These are phyloP conservation scores for Aspergillus carbonarius DNA, from an alignment of 2,329 filamentous ascomycete species.

Conservation along the genomic window DNA sequence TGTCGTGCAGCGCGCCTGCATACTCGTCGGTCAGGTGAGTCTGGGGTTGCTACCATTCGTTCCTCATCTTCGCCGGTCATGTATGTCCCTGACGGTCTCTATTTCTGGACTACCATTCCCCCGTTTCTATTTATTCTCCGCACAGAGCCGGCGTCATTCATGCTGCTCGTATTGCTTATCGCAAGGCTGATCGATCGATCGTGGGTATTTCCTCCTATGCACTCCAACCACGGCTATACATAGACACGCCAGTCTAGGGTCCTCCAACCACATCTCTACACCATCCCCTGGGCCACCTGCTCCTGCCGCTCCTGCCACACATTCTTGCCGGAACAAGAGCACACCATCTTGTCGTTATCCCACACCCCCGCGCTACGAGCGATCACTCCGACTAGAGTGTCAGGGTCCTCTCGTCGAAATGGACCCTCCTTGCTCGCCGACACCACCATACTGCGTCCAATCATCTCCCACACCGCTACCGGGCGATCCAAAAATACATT, in stretches of 20 bases:
- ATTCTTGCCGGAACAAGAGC: slow-evolving; percentile 96
- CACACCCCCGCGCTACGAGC: slow-evolving; percentile 95
- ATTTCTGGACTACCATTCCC: not conserved
- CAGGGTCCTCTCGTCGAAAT: slow-evolving; percentile 69
- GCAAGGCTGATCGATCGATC: not conserved
- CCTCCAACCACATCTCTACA: slow-evolving; percentile 51
- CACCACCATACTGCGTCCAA: slow-evolving; percentile 88
- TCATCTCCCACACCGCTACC: slow-evolving; percentile 92
- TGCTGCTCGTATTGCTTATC: not conserved
- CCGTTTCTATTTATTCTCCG: not conserved
- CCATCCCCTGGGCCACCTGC: slow-evolving; percentile 85
- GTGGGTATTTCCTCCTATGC: not conserved
- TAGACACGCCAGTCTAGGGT: slow-evolving; percentile 5
- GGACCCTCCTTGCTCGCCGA: slow-evolving; percentile 64
- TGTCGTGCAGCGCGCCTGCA: slow-evolving; percentile 10
- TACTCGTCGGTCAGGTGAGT: slow-evolving; percentile 12
- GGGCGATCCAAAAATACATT: slow-evolving; percentile 76
- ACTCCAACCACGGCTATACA: slow-evolving; percentile 3
- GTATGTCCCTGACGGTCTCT: not conserved
- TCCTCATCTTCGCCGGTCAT: slow-evolving; percentile 1
- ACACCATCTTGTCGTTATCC: slow-evolving; percentile 99
- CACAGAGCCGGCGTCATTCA: not conserved
- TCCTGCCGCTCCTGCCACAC: slow-evolving; percentile 96
- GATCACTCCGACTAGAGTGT: slow-evolving; percentile 90
- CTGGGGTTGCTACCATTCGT: not conserved